Evolutionary conservation across 257 asterid species (phyloP), one percentile per base, ranked within the genome.

Genomic region (Craterostigma plantagineum): DNA sequence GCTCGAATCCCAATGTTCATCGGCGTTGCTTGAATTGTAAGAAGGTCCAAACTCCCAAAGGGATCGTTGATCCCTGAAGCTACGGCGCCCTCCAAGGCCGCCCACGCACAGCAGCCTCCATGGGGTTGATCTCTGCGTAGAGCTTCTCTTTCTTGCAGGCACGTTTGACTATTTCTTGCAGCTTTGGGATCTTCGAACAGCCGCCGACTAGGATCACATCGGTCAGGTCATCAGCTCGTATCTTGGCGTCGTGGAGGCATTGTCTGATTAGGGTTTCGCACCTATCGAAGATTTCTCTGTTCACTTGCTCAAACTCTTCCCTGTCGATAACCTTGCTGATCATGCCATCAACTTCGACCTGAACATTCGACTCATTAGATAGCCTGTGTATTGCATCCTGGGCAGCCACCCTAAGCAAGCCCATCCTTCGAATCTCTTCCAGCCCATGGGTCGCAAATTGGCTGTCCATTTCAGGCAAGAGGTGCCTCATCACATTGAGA

Each of bases 401-500:
- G 13, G 48, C 27, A 14, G 48, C 48, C 7, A 43, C 48, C 1
- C 48, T 33, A 10, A 43, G 48, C 48, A 43, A 17, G 10, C 48
- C 48, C 48, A 43, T 43, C 17, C 17, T 43, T 34, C 12, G 18
- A 10, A 43, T 43, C 48, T 43, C 48, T 3, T 43, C 34, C 9
- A 17, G 4, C 33, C 48, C 48, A 1, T 11, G 48, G 48, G 34
- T 10, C 12, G 48, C 16, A 34, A 43, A 43, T 33, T 13, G 48
- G 27, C 1, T 17, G 48, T 17, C 33, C 48, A 43, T 43, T 7
- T 43, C 48, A 4, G 48, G 48, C 6, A 43, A 17, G 34, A 43
- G 35, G 27, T 43, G 48, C 7, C 34, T 13, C 48, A 43, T 43
- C 34, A 11, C 17, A 34, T 43, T 43, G 14, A 59, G 70, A 38